Base-by-base conservation (phyloP, 2,329 filamentous ascomycete genomes). In the Hirsutella thompsonii region DNA sequence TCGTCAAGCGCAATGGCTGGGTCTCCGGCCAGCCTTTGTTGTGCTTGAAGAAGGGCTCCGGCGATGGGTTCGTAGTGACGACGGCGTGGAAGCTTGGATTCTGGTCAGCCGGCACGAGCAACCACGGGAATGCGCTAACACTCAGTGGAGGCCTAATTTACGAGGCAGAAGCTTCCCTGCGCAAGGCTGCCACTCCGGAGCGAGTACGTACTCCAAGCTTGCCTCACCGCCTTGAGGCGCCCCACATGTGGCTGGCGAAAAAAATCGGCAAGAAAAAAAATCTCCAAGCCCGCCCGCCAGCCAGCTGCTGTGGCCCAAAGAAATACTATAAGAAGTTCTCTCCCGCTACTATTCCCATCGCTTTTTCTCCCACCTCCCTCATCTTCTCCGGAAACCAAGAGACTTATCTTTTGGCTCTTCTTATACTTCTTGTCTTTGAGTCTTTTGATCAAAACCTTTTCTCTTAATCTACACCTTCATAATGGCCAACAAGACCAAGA, bases 401-500 rank as follows among this genome's bases (percentile, higher is more conserved):
- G 8, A 11, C 8, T 11, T 36, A 2, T 20, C 5, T 21, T 19
- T 21, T 13, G 16, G 20, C 21, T n/a, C 19, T 34, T 16, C 36
- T 36, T 33, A 8, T 14, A 20, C 14, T 29, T 16, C 30, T 20
- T n/a, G 8, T 18, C 18, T 10, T 9, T n/a, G 4, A 32, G 16
- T 14, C 10, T 32, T n/a, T n/a, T 32, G n/a, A n/a, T n/a, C n/a
- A n/a, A 5, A n/a, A 32, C 29, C 13, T 29, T n/a, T 32, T 16
- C 34, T 32, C 30, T 35, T 35, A 19, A 5, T n/a, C n/a, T 18
- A 34, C 19, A 42, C 39, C 47, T 63, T 59, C 29, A 69, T 51
- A 61, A 83, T 82, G 79, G 76, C 69, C 61, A 82, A 82, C 61
- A 82, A 82, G 66, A 64, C 69, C 42, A 83, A 82, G 68, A 71